phyloP scores from a whole-genome alignment of 169 alveolate genomes.

The Cyclospora cayetanensis region DNA sequence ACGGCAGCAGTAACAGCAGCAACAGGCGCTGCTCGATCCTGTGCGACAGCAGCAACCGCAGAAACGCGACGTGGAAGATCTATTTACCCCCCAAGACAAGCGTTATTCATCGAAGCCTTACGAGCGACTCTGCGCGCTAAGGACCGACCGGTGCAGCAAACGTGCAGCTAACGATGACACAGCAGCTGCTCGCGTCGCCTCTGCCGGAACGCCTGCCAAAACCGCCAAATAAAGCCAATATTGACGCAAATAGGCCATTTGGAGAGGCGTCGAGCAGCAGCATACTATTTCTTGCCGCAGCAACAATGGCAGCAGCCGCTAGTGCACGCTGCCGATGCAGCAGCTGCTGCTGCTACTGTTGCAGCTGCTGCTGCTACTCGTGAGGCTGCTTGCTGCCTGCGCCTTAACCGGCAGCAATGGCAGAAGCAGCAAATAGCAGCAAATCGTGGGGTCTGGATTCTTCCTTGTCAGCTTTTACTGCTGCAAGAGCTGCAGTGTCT shows the following conservation, averaged over 20 bases:
- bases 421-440: constrained; percentile 15
- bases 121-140: too few species aligned
- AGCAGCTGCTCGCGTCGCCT: too few species aligned
- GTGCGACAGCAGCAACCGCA: background rate
- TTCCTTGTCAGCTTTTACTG: background rate
- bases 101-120: too few species aligned
- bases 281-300: too few species aligned
- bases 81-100: too few species aligned
- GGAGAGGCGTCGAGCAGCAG: too few species aligned
- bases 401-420: background rate
- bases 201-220: too few species aligned
- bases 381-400: constrained; percentile 15
- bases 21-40: background rate
- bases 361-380: constrained; percentile 28
- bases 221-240: too few species aligned
- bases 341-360: constrained; percentile 2
- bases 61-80: too few species aligned
- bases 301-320: constrained; percentile 34
- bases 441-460: constrained; percentile 5
- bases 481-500: background rate
- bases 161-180: too few species aligned
- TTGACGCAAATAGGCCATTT: too few species aligned
- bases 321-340: constrained; percentile 59
- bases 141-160: too few species aligned
- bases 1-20: background rate